Evolutionary conservation across 306 rosid species (phyloP).

Genomic region (Carpinus viminea): DNA sequence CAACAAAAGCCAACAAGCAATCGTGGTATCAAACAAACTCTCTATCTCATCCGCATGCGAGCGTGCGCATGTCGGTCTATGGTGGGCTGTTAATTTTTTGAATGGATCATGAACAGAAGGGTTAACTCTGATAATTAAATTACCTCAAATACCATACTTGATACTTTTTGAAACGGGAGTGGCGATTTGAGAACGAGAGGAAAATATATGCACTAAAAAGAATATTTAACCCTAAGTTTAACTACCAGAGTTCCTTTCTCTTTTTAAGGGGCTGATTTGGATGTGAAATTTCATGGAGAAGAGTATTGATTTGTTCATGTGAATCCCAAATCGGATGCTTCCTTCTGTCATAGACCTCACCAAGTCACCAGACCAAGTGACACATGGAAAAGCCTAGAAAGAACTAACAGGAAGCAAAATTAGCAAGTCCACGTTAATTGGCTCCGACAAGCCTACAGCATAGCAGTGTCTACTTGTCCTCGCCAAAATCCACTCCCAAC

Average conservation of each 20-base stretch:
- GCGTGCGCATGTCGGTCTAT: neutral
- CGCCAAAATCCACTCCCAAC: conserved; percentile 1
- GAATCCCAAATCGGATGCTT: neutral
- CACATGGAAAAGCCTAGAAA: conserved; percentile 7
- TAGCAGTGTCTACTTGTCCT: conserved; percentile 29
- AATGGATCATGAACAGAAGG: no score
- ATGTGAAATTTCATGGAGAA: neutral
- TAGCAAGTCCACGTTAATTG: conserved; percentile 31
- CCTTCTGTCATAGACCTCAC: conserved; percentile 4
- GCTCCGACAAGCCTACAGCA: conserved; percentile 25
- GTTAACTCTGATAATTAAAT: no score
- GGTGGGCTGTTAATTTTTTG: no score
- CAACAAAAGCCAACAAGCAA: neutral
- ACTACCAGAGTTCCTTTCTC: no score
- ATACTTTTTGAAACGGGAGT: no score
- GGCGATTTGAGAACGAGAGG: no score
- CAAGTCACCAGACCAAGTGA: conserved; percentile 8
- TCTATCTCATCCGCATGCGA: neutral
- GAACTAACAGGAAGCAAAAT: conserved; percentile 17
- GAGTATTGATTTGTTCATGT: neutral
- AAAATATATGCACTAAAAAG: no score
- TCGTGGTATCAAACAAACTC: neutral
- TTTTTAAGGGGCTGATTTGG: no score
- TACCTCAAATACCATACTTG: no score
- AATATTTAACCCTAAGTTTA: no score